Conservation (phyloP, 2,329 filamentous ascomycete species). For the Rugonectria rugulosa region DNA sequence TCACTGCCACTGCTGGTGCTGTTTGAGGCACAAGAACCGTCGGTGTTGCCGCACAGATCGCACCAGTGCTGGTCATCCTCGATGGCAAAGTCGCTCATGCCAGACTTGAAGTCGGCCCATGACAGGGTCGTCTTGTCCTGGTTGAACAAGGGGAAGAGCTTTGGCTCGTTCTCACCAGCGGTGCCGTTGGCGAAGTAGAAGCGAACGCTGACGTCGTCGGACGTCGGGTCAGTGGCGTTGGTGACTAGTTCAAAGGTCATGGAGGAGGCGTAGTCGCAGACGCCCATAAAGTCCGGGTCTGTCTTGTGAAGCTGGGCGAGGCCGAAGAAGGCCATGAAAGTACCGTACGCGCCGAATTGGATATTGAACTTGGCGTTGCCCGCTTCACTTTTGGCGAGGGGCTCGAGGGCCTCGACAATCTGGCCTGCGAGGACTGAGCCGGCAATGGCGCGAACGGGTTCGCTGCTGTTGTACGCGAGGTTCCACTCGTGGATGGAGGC, state of each 20-base stretch:
- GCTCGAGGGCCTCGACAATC: constrained; percentile 60
- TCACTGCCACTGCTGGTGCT: constrained; percentile 35
- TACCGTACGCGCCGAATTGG: constrained; percentile 68
- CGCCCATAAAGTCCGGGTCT: constrained; percentile 71
- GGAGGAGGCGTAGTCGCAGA: constrained; percentile 84
- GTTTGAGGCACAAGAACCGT: constrained; percentile 66
- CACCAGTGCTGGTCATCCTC: constrained; percentile 76
- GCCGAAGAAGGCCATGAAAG: constrained; percentile 70
- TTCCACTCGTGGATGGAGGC: constrained; percentile 84
- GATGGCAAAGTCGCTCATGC: constrained; percentile 73
- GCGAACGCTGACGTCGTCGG: constrained; percentile 61
- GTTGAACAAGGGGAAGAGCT: constrained; percentile 66
- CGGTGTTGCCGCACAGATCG: constrained; percentile 74
- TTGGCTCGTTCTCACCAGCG: constrained; percentile 59
- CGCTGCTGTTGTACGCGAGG: constrained; percentile 81
- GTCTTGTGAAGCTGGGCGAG: constrained; percentile 59
- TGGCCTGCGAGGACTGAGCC: constrained; percentile 65
- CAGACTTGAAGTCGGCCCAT: constrained; percentile 72
- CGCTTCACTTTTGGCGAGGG: constrained; percentile 53
- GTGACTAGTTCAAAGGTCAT: constrained; percentile 80
- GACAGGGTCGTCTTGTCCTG: constrained; percentile 61
- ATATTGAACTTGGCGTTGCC: constrained; percentile 53
- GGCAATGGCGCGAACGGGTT: constrained; percentile 66
- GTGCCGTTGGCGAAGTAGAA: constrained; percentile 70
- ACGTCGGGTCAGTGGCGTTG: constrained; percentile 55